Conservation (phyloP, 129 eudicot species). For the Helianthus tuberosus region DNA sequence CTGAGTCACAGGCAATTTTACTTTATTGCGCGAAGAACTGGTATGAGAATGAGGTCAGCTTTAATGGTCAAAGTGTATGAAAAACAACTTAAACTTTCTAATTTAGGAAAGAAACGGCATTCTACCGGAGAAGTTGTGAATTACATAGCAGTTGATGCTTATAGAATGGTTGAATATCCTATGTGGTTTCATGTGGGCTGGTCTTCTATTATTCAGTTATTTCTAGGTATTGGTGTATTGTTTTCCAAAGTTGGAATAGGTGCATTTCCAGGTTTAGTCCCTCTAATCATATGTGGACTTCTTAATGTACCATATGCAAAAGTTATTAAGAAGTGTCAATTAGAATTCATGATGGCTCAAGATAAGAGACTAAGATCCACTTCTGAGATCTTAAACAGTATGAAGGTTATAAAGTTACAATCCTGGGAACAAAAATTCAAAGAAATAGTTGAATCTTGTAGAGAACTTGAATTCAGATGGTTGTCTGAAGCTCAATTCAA, state of each 20-base stretch:
- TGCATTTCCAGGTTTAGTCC: constrained; percentile 63
- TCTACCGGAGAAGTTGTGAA: constrained; percentile 78
- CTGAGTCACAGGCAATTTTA: constrained; percentile 62
- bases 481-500: too few relatives aligned
- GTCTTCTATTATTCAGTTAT: constrained; percentile 49
- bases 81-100: constrained; percentile 72
- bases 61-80: constrained; percentile 72
- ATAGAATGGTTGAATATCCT: constrained; percentile 77
- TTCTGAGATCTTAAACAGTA: constrained; percentile 18
- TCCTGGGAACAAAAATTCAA: too few relatives aligned
- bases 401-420: too few relatives aligned
- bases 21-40: constrained; percentile 60
- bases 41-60: constrained; percentile 81
- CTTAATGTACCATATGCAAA: constrained; percentile 72
- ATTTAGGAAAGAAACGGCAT: constrained; percentile 56
- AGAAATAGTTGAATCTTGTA: too few relatives aligned
- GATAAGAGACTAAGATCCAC: constrained; percentile 66
- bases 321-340: constrained; percentile 54
- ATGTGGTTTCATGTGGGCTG: constrained; percentile 65
- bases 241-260: constrained; percentile 55
- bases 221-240: constrained; percentile 53
- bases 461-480: too few relatives aligned
- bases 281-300: constrained; percentile 59
- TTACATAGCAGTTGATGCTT: constrained; percentile 82
- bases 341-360: constrained; percentile 57